A percentile compares a stretch with the other conserved stretches of the same genome.
These are phyloP conservation scores for Pleurostoma richardsiae DNA, from an alignment of 2,329 filamentous ascomycete species.

Conservation along the genomic window DNA sequence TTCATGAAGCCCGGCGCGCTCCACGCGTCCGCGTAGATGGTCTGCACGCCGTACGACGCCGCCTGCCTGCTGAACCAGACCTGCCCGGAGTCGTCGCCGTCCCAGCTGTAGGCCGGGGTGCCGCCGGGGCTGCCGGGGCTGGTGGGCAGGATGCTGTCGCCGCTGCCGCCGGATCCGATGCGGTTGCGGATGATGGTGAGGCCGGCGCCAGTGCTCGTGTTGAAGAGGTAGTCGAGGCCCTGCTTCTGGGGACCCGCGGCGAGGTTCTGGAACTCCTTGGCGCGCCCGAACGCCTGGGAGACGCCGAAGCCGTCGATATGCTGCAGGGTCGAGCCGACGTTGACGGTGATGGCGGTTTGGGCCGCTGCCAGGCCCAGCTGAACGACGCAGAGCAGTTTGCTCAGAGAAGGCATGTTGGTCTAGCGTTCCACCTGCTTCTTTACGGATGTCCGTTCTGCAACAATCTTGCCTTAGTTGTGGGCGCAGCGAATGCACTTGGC, in stretches of 20 bases:
- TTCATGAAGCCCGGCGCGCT: slow-evolving; percentile 47
- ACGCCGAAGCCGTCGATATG: slow-evolving; percentile 43
- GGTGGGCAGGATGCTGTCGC: slow-evolving; percentile 22
- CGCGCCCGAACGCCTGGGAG: slow-evolving; percentile 41
- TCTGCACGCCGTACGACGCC: slow-evolving; percentile 26
- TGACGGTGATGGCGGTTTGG: slow-evolving; percentile 19
- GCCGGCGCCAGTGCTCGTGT: slow-evolving; percentile 36
- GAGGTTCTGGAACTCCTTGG: slow-evolving; percentile 26
- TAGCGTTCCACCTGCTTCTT: too few relatives aligned
- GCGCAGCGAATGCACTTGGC: too few relatives aligned
- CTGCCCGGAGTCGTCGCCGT: slow-evolving; percentile 29
- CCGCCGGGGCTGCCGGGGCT: slow-evolving; percentile 20
- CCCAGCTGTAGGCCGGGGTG: slow-evolving; percentile 25
- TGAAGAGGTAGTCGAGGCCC: slow-evolving; percentile 40
- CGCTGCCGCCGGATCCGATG: slow-evolving; percentile 27
- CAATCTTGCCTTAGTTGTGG: too few relatives aligned
- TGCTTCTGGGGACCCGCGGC: slow-evolving; percentile 21
- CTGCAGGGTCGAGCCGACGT: slow-evolving; percentile 20
- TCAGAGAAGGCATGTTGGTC: not conserved
- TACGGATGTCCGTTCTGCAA: too few relatives aligned
- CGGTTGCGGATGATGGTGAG: slow-evolving; percentile 46
- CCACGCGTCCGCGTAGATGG: slow-evolving; percentile 45
- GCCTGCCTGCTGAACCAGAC: slow-evolving; percentile 35
- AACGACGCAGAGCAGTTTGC: not conserved
- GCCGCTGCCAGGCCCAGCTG: slow-evolving; percentile 5